Percentiles rank a stretch among this genome's conserved stretches.
These are phyloP conservation scores for Phlebiopsis flavidoalba DNA, from an alignment of 768 basidiomycete species.

Conservation along the genomic window DNA sequence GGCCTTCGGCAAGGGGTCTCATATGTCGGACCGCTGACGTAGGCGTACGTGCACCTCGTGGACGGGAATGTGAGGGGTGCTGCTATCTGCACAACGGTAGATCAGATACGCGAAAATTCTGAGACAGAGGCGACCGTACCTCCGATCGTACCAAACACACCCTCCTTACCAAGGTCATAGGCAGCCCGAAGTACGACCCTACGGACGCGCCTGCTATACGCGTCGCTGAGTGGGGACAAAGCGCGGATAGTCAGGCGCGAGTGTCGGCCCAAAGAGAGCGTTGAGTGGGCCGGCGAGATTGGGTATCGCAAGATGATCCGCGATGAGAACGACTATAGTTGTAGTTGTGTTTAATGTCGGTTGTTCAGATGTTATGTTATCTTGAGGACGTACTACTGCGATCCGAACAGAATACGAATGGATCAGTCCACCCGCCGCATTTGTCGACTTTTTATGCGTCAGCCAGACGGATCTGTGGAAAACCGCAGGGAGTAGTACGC, in stretches of 20 bases:
- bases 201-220: constrained; percentile 53
- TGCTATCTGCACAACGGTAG: background rate
- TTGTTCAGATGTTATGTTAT: constrained; percentile 10
- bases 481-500: too few relatives aligned
- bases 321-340: constrained; percentile 67
- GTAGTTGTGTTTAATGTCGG: background rate
- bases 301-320: constrained; percentile 81
- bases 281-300: constrained; percentile 70
- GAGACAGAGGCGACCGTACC: background rate
- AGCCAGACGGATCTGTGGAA: background rate
- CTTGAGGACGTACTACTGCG: constrained; percentile 59
- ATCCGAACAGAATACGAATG: constrained; percentile 70
- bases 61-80: constrained; percentile 33
- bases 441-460: constrained; percentile 62
- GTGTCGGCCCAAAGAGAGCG: constrained; percentile 70
- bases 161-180: background rate
- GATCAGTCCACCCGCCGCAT: constrained; percentile 82
- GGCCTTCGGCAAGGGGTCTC: constrained; percentile 86
- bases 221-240: constrained; percentile 83
- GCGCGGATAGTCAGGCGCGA: constrained; percentile 55
- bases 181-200: constrained; percentile 9
- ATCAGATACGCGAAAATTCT: too few relatives aligned
- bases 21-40: constrained; percentile 88
- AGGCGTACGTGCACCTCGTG: constrained; percentile 85
- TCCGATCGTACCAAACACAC: background rate